These are phyloP conservation scores for Claviceps digitariae DNA, from an alignment of 2,329 filamentous ascomycete species.

Conservation along the genomic window DNA sequence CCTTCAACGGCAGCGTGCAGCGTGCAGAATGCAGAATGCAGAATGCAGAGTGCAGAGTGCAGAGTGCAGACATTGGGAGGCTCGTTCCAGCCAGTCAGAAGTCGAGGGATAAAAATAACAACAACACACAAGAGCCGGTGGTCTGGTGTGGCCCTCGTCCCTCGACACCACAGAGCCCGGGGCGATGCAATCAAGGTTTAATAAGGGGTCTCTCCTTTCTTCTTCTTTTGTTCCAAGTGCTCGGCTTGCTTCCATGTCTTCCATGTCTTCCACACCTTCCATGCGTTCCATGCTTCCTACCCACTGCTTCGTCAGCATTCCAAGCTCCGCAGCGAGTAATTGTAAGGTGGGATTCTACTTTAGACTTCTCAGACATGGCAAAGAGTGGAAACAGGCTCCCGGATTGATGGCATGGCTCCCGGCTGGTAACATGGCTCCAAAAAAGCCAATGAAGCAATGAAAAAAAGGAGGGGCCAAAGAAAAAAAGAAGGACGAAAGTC, in stretches of 20 bases:
- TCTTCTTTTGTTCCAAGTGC: background rate
- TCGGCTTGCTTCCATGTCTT: background rate
- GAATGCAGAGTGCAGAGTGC: background rate
- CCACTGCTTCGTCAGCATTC: background rate
- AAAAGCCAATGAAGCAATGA: background rate
- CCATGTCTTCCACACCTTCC: background rate
- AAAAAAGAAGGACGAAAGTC: background rate
- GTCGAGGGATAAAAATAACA: background rate
- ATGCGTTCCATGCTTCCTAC: background rate
- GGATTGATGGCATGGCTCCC: background rate
- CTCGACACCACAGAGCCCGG: background rate
- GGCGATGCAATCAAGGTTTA: background rate
- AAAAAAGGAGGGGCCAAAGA: background rate
- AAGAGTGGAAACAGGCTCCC: background rate
- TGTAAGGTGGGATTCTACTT: background rate
- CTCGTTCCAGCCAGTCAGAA: background rate
- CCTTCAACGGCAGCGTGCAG: slow-evolving; percentile 9
- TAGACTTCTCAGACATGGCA: background rate
- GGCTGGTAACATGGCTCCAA: background rate
- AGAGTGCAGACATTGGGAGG: background rate
- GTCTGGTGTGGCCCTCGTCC: background rate
- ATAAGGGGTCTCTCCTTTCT: background rate
- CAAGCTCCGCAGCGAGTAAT: background rate
- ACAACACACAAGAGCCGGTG: background rate
- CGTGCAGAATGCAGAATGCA: no score